Conservation (phyloP, 2,329 filamentous ascomycete species). For the Fusarium oxysporum region DNA sequence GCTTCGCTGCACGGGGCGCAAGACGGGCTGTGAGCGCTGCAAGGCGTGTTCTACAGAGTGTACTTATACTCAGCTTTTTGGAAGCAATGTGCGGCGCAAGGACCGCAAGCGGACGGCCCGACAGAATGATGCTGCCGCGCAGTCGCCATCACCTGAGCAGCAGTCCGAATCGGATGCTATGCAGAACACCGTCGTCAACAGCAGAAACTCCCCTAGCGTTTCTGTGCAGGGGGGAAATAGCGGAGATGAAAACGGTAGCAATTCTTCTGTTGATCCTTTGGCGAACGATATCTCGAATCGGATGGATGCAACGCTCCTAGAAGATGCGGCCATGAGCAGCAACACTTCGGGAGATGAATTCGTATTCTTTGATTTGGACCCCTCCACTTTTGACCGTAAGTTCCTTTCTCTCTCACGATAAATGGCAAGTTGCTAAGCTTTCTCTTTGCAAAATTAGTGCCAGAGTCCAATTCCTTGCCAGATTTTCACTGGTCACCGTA, state of each 20-base stretch:
- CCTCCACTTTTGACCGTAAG: background rate
- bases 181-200: background rate
- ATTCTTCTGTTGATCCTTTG: background rate
- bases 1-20: background rate
- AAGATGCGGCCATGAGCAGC: background rate
- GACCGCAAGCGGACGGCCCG: background rate
- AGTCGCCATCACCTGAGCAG: background rate
- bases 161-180: background rate
- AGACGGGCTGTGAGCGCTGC: background rate
- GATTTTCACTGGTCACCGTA: background rate
- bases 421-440: background rate
- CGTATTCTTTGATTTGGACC: background rate
- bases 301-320: background rate
- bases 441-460: background rate
- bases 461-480: background rate
- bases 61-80: background rate
- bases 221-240: rapidly evolving
- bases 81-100: background rate
- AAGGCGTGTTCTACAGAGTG: background rate
- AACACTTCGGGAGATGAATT: background rate
- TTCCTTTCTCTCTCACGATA: no score
- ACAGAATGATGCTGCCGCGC: background rate
- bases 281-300: background rate
- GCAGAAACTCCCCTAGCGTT: rapidly evolving
- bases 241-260: background rate